phyloP scores from a whole-genome alignment of 345 rosid genomes.

The Acer yangbiense region DNA sequence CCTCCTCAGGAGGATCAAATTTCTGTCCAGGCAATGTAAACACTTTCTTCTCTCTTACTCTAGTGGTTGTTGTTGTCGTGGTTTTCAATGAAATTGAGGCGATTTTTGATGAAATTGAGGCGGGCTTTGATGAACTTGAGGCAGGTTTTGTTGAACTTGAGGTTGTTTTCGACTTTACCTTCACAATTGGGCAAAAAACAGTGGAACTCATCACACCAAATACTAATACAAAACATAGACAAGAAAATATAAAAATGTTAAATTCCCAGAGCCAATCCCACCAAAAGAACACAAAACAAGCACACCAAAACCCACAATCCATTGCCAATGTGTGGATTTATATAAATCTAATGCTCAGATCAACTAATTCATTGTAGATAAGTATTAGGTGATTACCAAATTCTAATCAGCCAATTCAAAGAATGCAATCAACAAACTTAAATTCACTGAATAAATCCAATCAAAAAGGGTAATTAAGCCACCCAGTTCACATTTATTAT shows the following conservation, averaged over 20 bases:
- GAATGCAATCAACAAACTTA: neutral
- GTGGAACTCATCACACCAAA: slow-evolving; percentile 23
- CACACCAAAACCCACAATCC: slow-evolving; percentile 11
- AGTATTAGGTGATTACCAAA: slow-evolving; percentile 6
- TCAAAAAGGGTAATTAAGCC: neutral
- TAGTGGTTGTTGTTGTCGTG: slow-evolving; percentile 44
- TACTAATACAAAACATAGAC: neutral
- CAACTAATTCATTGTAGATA: slow-evolving; percentile 15
- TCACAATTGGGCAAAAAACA: slow-evolving; percentile 34
- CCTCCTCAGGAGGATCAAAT: slow-evolving; percentile 92
- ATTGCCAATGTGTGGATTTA: neutral
- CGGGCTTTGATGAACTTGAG: slow-evolving; percentile 34
- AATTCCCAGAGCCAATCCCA: slow-evolving; percentile 19
- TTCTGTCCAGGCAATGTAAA: slow-evolving; percentile 84
- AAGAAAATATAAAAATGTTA: neutral
- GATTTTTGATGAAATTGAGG: neutral
- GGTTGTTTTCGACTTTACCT: slow-evolving; percentile 57
- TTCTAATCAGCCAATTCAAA: slow-evolving; percentile 9
- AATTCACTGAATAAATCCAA: neutral
- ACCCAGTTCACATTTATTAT: neutral
- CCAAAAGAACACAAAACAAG: slow-evolving; percentile 8
- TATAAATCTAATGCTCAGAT: neutral
- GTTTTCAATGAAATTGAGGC: neutral
- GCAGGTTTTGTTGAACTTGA: slow-evolving; percentile 54
- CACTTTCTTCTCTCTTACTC: slow-evolving; percentile 85